Evolutionary conservation across 495 filamentous ascomycete species (phyloP), one percentile per base, ranked within the genome.

Genomic region (Bryoglossum gracile): DNA sequence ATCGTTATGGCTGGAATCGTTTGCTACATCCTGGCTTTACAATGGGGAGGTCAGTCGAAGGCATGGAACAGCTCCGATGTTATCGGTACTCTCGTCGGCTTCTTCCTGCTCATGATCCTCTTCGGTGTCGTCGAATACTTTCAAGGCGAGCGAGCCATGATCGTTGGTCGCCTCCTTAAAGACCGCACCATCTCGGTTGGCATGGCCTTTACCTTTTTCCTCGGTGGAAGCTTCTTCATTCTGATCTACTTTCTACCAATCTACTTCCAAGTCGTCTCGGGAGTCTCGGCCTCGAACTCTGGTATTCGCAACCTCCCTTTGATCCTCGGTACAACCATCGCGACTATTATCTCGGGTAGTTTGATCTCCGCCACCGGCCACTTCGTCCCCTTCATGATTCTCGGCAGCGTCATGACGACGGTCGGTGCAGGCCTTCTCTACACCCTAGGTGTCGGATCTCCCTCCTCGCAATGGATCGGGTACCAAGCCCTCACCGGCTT

Each of bases 41-140:
- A 92, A 60, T 95, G 89, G 90, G 89, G 86, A 40, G 89, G 88
- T 3, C 77, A 76, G 1, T 74, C 66, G 19, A 87, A 92, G 53
- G 48, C 66, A 0, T 94, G 88, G 88, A 58, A 51, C 41, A 70
- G 71, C 52, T 78, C 70, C 43, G 75, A 78, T 9, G 81, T 91
- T 55, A 84, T 91, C 45, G 75, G 74, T 0, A 70, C 90, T 3
- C 79, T 92, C 32, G 74, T 86, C 10, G 57, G 86, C 8, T 87
- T 83, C 51, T 82, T 71, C 11, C 62, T 94, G 3, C 68, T 94
- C 21, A 67, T 78, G 24, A 50, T 70, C 42, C 47, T 62, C 34
- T 95, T 95, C 61, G 55, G 76, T 21, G 70, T 55, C 24, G 54
- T 87, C 35, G 84, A 95, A 61, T 62, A 71, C 43, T 75, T 71